Evolutionary conservation across 208 protist species (phyloP), one percentile per base, ranked within the genome.

Genomic region (Trypanosoma scelopori): DNA sequence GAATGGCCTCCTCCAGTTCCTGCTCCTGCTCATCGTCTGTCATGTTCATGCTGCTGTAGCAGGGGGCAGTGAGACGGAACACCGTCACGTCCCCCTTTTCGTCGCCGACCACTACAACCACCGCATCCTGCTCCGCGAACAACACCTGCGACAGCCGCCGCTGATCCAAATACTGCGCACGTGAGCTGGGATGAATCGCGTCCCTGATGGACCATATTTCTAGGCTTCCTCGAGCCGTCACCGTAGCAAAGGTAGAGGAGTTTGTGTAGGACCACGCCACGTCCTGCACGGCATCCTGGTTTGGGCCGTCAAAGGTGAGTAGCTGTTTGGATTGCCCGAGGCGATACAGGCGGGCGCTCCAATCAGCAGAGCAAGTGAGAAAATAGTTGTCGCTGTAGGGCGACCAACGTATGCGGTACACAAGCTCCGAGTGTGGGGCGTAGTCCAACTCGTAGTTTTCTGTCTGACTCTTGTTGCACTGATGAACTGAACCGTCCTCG

Each of bases 291-390:
- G 85, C 89, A 51, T 97, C 84, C 55, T 87, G 88, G 27, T 85
- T 91, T 13, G 79, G 71, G 37, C 83, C 89, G 48, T 97, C 88
- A 66, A 98, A 97, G 5, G 73, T 82, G 7, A 97, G 64, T 13
- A 96, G 51, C 7, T 84, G 71, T 23, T 72, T 35, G 5, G 62
- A 50, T 11, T 75, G 76, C 23, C 95, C 89, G 3, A 97, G 55
- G 45, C 85, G 63, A 84, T 97, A 99, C 20, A 99, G 77, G 30
- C 88, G 84, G 35, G 97, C 80, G 55, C 95, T 96, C 97, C 98
- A 99, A 73, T 99, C 98, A n/a, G 97, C 95, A 0, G 91, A 97
- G 76, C 88, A 97, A 18, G 93, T 98, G 32, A 98, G 73, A 70
- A 99, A 98, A 55, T 89, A 94, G 20, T 82, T 39, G 0, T 84